phyloP scores from a whole-genome alignment of 768 basidiomycete genomes.

The Dendrothele bispora region DNA sequence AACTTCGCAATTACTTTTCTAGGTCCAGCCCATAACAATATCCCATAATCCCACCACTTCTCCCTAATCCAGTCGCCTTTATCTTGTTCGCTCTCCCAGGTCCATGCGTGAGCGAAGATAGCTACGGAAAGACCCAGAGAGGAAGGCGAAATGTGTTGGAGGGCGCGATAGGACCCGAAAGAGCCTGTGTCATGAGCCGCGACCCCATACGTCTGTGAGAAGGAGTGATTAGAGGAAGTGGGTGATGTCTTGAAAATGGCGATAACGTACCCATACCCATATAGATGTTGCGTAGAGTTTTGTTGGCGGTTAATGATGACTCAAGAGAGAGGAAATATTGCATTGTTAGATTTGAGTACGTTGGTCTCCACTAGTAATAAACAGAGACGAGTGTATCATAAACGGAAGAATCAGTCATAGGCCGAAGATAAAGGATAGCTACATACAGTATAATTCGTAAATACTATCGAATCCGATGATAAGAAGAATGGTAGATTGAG shows the following conservation, averaged over 20 bases:
- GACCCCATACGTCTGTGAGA: conserved; percentile 82
- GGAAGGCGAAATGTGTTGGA: conserved; percentile 58
- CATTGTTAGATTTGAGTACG: conserved; percentile 49
- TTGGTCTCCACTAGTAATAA: conserved; percentile 53
- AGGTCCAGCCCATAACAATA: conserved; percentile 70
- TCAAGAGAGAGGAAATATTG: conserved; percentile 59
- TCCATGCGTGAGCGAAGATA: conserved; percentile 81
- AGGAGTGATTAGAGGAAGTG: not conserved
- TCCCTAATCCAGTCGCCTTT: conserved; percentile 62
- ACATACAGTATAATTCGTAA: conserved; percentile 77
- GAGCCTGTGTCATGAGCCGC: conserved; percentile 76
- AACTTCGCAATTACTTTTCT: too few relatives aligned
- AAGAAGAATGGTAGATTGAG: conserved; percentile 77
- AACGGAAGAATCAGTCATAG: too few relatives aligned
- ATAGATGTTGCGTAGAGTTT: conserved; percentile 64
- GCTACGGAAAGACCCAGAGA: conserved; percentile 72
- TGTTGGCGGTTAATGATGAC: conserved; percentile 30
- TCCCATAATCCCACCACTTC: conserved; percentile 74
- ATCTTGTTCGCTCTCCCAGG: conserved; percentile 74
- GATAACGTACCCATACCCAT: conserved; percentile 29
- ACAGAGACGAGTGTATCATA: not conserved
- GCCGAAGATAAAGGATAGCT: too few relatives aligned
- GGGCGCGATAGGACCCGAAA: conserved; percentile 66
- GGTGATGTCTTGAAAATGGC: too few relatives aligned
- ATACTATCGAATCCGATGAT: conserved; percentile 67